A percentile compares a stretch with the other conserved stretches of the same genome.
phyloP scores from a whole-genome alignment of 2,329 filamentous ascomycete species.

The Chaetomium sp. region DNA sequence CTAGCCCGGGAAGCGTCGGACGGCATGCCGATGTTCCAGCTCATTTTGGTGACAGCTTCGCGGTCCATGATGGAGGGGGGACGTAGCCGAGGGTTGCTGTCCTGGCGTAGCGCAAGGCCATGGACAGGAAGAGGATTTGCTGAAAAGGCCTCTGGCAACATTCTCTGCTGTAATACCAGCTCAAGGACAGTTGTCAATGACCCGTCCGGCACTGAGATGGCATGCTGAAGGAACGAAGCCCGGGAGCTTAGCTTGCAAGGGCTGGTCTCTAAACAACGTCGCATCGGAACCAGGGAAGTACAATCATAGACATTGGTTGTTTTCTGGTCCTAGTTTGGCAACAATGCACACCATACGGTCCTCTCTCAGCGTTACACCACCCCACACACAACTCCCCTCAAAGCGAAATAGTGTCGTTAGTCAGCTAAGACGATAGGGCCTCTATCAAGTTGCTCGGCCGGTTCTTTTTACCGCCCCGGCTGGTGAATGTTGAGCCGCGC shows the following conservation, averaged over 20 bases:
- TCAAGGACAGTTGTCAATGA: neutral
- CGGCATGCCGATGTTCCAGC: constrained; percentile 11
- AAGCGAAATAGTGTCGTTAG: neutral
- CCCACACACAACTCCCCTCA: neutral
- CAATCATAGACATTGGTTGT: neutral
- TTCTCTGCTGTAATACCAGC: neutral
- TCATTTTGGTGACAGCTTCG: constrained; percentile 17
- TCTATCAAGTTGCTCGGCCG: neutral
- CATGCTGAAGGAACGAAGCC: neutral
- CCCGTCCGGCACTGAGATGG: neutral
- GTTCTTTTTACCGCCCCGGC: neutral
- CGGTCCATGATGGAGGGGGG: constrained; percentile 27
- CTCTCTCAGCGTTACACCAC: neutral
- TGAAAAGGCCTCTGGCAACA: neutral
- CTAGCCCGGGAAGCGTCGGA: neutral
- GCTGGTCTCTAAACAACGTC: neutral
- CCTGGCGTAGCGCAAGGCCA: neutral
- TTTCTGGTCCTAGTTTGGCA: no score
- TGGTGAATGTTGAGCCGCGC: neutral
- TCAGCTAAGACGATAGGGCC: neutral
- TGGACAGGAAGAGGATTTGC: no score
- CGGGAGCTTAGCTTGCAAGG: neutral
- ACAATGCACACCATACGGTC: neutral
- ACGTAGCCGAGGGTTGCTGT: constrained; percentile 18
- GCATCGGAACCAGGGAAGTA: neutral